Base-by-base conservation (phyloP, 1,284 basidiomycete genomes). In the Austroboletus olivaceoglutinosus region DNA sequence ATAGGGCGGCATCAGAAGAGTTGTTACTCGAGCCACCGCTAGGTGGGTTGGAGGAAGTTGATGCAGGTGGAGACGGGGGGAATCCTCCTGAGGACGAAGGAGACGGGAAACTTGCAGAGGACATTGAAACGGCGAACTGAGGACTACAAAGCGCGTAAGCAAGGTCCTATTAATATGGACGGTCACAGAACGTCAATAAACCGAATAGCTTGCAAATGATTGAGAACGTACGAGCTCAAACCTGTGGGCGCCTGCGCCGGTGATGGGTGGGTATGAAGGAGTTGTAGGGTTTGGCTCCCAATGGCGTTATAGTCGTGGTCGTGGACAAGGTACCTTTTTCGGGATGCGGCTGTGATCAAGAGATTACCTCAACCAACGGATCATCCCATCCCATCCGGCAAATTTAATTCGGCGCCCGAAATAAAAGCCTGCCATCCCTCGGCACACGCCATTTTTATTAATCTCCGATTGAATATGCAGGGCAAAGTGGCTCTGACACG, bases 1-100 rank as follows among this genome's bases (percentile, higher is more conserved):
- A 65, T 44, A 65, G 27, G 18, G 57, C 56, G 5, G 67, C 67
- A 37, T 65, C 67, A 3, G 47, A 38, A 1, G 65, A n/a, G n/a
- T n/a, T 43, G 34, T 5, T 5, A 16, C 34, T 10, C 3, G 39
- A 40, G 15, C 39, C 39, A 5, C 36, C 19, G 15, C 23, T 40
- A 7, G 39, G 6, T 19, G 18, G 5, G 34, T 7, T 10, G 34
- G 34, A 18, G 34, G n/a, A 7, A 19, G 16, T 19, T 40, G 39
- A 5, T 1, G 21, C 4, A 2, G 34, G n/a, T 6, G 42, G n/a
- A 31, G 19, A 2, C 2, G 6, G 2, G n/a, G 43, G 5, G 3
- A 30, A 2, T 9, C 11, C 19, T 12, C 33, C 15, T 25, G 47
- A 38, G 6, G 42, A 8, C 23, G 23, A 29, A 2, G 27, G n/a